Base-by-base conservation (phyloP, 345 rosid species). In the Populus tremula region DNA sequence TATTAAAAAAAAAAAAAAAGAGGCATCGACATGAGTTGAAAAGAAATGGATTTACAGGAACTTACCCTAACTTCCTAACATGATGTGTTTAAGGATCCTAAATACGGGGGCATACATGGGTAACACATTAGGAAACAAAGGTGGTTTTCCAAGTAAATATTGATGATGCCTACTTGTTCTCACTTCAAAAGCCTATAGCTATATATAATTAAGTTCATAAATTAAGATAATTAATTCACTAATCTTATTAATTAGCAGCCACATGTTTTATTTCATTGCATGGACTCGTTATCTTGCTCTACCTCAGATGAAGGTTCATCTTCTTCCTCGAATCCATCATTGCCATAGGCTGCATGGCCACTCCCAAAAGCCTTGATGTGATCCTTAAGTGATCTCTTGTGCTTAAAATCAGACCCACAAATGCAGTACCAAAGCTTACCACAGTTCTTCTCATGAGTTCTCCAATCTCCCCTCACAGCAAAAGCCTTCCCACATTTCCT, bases 401-500 rank as follows among this genome's bases (percentile, higher is more conserved):
- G 91, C 87, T 88, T 88, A 81, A 88, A 88, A 77, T 88, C 91
- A 33, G 91, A 88, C 8, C 91, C 91, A 76, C 91, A 88, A 64
- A 73, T 81, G 78, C 91, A 88, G 68, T 86, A 88, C 91, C 91
- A 88, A 43, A 88, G 88, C 86, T 87, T 88, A 10, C 91, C 91
- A 43, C 94, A 89, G 53, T 90, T 90, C 86, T 90, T 90, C 78
- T 90, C 94, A 50, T 90, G 92, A 69, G 94, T 90, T 54, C 94
- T 86, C 94, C 94, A 90, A 77, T 89, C 94, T 16, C 94, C 94
- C 56, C 90, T 84, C 38, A 89, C 92, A 0, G 94, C 91, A 18
- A 90, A 90, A 1, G 92, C 87, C 84, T 90, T 90, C 20, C 90
- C 88, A n/a, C 94, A 90, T 80, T 90, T 89, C 43, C 94, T 78